phyloP scores from a whole-genome alignment of 495 filamentous ascomycete species.

The Jackrogersella multiformis region DNA sequence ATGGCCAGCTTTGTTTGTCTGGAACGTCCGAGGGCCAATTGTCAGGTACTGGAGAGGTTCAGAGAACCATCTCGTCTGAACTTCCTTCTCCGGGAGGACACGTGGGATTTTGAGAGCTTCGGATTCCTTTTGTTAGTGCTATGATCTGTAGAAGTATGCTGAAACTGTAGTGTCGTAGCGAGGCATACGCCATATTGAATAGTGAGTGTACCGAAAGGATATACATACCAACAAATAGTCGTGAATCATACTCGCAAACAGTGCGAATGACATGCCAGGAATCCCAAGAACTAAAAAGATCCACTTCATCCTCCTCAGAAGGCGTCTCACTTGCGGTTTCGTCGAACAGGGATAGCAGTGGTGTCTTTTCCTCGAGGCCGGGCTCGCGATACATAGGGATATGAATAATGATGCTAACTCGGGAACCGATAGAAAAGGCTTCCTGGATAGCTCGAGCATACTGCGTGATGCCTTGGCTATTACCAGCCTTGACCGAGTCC shows the following conservation, averaged over 20 bases:
- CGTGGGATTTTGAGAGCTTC: conserved; percentile 81
- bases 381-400: conserved; percentile 77
- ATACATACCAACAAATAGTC: conserved; percentile 85
- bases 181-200: neutral
- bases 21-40: conserved; percentile 72
- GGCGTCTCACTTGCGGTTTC: conserved; percentile 34
- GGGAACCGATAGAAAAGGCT: conserved; percentile 73
- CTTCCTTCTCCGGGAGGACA: conserved; percentile 73
- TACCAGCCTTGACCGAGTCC: conserved; percentile 51
- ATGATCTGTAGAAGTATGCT: neutral
- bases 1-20: conserved; percentile 79
- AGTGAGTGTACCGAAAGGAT: neutral
- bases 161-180: neutral
- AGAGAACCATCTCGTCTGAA: conserved; percentile 92
- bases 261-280: conserved; percentile 89
- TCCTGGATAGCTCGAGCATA: conserved; percentile 90
- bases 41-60: conserved; percentile 87
- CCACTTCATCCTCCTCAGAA: conserved; percentile 53
- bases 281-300: conserved; percentile 86
- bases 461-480: conserved; percentile 60
- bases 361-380: conserved; percentile 50
- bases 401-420: conserved; percentile 82
- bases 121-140: conserved; percentile 5
- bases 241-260: conserved; percentile 82
- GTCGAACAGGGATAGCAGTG: conserved; percentile 50